Evolutionary conservation across 2,329 filamentous ascomycete species (phyloP).

Genomic region (Ophiostoma angusticollis): DNA sequence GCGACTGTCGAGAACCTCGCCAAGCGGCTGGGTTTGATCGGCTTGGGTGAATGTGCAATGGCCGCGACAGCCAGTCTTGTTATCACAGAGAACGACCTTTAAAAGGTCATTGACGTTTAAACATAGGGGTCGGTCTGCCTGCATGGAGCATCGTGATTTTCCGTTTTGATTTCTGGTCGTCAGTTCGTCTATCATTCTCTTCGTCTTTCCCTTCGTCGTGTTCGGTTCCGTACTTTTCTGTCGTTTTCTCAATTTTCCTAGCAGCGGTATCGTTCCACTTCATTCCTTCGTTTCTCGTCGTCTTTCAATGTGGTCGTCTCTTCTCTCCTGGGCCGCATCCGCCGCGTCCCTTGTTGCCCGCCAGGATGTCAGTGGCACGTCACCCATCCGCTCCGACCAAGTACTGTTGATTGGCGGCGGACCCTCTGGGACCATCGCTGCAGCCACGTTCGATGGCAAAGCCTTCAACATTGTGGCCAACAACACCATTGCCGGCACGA

Average conservation of each 20-base stretch:
- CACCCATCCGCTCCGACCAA: neutral
- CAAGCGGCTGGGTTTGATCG: too few relatives aligned
- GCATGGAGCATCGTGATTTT: neutral
- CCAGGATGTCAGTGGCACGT: neutral
- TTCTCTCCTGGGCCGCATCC: neutral
- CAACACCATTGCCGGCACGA: constrained; percentile 18
- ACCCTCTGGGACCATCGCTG: constrained; percentile 25
- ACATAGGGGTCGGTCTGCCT: too few relatives aligned
- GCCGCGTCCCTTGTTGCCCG: neutral
- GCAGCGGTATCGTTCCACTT: neutral
- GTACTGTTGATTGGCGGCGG: constrained; percentile 29
- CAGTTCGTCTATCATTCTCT: too few relatives aligned
- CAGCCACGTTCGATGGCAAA: constrained; percentile 29
- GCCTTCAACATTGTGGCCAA: constrained; percentile 27
- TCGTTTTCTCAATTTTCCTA: neutral
- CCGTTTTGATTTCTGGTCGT: neutral
- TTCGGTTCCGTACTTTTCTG: too few relatives aligned
- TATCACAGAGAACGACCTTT: too few relatives aligned
- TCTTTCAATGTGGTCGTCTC: neutral
- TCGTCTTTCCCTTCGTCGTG: too few relatives aligned
- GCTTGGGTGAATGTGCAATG: too few relatives aligned
- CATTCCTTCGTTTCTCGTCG: neutral
- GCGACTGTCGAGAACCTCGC: too few relatives aligned
- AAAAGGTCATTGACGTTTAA: too few relatives aligned
- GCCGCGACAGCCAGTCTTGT: too few relatives aligned